Evolutionary conservation across 1,139 yeast genomes (phyloP).

Genomic region (Candida glucosophila): DNA sequence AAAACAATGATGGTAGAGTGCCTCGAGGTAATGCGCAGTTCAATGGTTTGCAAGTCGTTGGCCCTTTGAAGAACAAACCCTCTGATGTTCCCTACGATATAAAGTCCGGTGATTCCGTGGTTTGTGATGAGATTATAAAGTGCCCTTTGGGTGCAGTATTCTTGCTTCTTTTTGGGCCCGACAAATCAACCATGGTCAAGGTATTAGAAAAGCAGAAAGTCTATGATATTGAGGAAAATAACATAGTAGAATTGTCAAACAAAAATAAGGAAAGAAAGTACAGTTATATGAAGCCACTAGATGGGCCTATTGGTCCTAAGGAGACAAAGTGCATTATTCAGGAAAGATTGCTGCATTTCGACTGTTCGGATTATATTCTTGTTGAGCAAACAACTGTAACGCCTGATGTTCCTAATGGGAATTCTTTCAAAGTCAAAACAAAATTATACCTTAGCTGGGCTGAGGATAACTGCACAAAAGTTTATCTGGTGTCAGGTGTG

Average conservation of each 20-base stretch:
- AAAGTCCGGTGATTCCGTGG: conserved; percentile 51
- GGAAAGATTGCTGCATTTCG: conserved; percentile 61
- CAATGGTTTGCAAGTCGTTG: conserved; percentile 30
- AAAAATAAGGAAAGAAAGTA: conserved; percentile 44
- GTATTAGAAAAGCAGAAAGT: conserved; percentile 65
- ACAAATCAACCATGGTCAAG: conserved; percentile 46
- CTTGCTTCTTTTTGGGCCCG: conserved; percentile 64
- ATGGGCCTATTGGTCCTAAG: conserved; percentile 86
- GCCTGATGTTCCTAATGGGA: conserved; percentile 96
- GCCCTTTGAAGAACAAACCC: conserved; percentile 31
- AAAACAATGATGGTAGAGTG: conserved; percentile 4
- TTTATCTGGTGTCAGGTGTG: conserved; percentile 57
- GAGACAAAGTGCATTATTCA: conserved; percentile 78
- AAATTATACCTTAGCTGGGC: conserved; percentile 71
- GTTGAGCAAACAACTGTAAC: conserved; percentile 66
- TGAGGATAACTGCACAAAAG: conserved; percentile 52
- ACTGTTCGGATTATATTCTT: conserved; percentile 46
- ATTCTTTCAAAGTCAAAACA: conserved; percentile 67
- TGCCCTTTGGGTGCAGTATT: conserved; percentile 83
- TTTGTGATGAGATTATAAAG: conserved; percentile 49
- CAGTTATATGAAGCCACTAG: conserved; percentile 70
- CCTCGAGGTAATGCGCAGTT: too few relatives aligned
- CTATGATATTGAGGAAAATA: conserved; percentile 46
- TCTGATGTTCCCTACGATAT: conserved; percentile 37
- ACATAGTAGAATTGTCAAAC: conserved; percentile 36